Base-by-base conservation (phyloP, 1,284 basidiomycete genomes). In the Ustilago shanxiensis region DNA sequence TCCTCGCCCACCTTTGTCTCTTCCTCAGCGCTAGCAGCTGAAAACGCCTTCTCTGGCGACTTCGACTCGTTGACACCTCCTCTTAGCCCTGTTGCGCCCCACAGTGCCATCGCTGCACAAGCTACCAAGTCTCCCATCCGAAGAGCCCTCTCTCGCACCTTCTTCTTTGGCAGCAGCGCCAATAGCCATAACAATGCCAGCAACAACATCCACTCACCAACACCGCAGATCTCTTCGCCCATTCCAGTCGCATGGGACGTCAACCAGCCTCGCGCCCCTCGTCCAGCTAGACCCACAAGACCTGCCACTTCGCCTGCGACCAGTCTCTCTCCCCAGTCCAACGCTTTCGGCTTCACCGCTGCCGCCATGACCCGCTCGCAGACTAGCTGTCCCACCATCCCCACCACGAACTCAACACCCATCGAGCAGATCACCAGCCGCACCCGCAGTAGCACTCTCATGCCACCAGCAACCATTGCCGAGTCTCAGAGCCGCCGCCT, bases 1-100 rank as follows among this genome's bases (percentile, higher is more conserved):
- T 71, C 62, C 16, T 61, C 62, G 2, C 68, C 68, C 18, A 71
- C 68, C 26, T 71, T 71, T 31, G 62, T 71, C 41, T 71, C 68
- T 1, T 71, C 68, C 16, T 65, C 62, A 11, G 58, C 64, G 3
- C 51, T 70, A 14, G 41, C 51, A 39, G 14, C 53, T 3, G n/a
- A 18, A 2, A 37, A 20, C 22, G n/a, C 50, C 14, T 45, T 62
- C 33, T 18, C 24, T 3, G 26, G 20, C 49, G 58, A 60, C 11
- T 41, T 64, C 52, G 60, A 56, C 41, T 41, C 67, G n/a, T 35
- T 67, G 39, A 73, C 71, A 0, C 71, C 71, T 45, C 71, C 71
- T 3, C 54, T 65, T 22, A 73, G 71, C 55, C 71, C 71, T 16
- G 51, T 56, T 24, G 28, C 47, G 3, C 41, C 35, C 14, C 41